Percentiles rank a stretch among this genome's conserved stretches.
These are phyloP conservation scores for Coprinopsis sp. DNA, from an alignment of 768 basidiomycete genomes.

Conservation along the genomic window DNA sequence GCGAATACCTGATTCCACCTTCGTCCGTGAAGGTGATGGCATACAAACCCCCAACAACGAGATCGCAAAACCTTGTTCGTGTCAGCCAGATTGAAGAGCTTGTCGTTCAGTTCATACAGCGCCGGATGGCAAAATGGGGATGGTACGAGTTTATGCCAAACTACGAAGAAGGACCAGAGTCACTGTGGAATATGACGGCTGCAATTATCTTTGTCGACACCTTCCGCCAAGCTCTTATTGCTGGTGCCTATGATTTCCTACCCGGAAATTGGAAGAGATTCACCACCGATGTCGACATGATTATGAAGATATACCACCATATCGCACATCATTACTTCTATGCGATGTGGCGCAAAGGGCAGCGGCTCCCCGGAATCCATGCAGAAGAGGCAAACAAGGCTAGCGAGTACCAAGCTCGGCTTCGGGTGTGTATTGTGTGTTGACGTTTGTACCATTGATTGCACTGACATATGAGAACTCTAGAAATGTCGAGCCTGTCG, in stretches of 20 bases:
- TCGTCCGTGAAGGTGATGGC: not conserved
- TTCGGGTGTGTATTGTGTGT: no score
- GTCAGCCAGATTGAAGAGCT: not conserved
- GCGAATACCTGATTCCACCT: not conserved
- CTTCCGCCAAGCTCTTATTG: conserved; percentile 1
- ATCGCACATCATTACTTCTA: conserved; percentile 12
- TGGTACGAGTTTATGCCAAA: conserved; percentile 11
- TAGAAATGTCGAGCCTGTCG: no score
- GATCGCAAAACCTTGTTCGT: not conserved
- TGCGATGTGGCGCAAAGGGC: conserved; percentile 7
- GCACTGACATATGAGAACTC: no score
- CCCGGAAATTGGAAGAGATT: not conserved
- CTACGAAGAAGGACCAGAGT: conserved; percentile 10
- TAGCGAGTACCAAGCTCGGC: conserved; percentile 8
- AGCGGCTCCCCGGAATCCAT: conserved; percentile 9
- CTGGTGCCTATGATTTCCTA: not conserved
- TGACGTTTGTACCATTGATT: no score
- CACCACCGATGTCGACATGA: not conserved
- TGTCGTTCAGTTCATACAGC: not conserved
- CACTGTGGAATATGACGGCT: conserved; percentile 14
- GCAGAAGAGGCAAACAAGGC: conserved; percentile 1
- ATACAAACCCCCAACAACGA: not conserved
- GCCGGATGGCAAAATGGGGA: not conserved
- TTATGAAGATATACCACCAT: conserved; percentile 13
- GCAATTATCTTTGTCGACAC: conserved; percentile 10